Conservation (phyloP, 306 rosid species). For the Cucumis sativus region DNA sequence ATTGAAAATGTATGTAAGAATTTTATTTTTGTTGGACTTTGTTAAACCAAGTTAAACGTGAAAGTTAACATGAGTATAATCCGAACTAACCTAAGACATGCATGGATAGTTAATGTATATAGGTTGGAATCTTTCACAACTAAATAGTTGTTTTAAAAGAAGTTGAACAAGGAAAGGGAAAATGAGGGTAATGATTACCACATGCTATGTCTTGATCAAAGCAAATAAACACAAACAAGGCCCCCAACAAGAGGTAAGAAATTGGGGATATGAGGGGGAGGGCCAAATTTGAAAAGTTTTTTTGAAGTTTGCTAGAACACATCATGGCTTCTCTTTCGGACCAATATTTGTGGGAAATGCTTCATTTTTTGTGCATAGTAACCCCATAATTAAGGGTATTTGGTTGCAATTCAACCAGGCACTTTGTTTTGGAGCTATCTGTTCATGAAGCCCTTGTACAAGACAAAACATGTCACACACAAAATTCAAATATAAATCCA, state of each 20-base stretch:
- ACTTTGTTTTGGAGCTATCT: not conserved
- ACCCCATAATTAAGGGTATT: conserved; percentile 1
- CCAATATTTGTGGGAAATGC: not conserved
- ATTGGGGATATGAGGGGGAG: not conserved
- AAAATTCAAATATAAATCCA: not conserved
- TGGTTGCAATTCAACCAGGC: not conserved
- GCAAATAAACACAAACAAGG: not conserved
- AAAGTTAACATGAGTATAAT: too few relatives aligned
- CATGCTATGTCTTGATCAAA: not conserved
- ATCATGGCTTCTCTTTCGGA: not conserved
- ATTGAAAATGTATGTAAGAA: too few relatives aligned
- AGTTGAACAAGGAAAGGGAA: not conserved
- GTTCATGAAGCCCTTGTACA: not conserved
- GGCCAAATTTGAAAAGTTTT: not conserved
- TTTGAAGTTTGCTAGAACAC: not conserved
- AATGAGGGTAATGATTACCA: not conserved
- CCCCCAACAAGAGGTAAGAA: not conserved
- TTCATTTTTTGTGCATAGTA: conserved; percentile 5
- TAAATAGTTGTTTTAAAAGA: too few relatives aligned
- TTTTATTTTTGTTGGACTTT: too few relatives aligned
- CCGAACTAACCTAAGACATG: too few relatives aligned
- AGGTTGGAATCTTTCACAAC: too few relatives aligned
- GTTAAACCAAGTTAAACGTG: too few relatives aligned
- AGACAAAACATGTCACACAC: conserved; percentile 3
- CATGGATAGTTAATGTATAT: too few relatives aligned